Evolutionary conservation across 768 basidiomycete species (phyloP), one percentile per base, ranked within the genome.

Genomic region (Ramaria sp.): DNA sequence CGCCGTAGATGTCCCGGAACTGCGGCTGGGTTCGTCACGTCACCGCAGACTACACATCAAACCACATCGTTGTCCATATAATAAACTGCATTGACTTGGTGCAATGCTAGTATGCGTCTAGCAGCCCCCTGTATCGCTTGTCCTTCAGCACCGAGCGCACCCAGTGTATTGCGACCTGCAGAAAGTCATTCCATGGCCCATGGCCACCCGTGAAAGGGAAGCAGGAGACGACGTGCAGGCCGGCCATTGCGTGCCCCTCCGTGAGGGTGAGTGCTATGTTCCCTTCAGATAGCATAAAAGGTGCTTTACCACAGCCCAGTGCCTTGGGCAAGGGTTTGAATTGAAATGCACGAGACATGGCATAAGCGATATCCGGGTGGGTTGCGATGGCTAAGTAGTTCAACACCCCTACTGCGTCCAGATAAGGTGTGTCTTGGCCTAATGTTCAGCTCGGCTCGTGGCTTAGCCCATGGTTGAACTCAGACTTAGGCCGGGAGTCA

Each of bases 21-120:
- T 72, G 72, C 10, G 89, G 88, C 3, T 70, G 62, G 60, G 75
- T 63, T 60, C 76, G 72, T n/a, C 78, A 81, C n/a, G 88, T 87
- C 51, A 84, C 78, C 1, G 84, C 81, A 7, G 86, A 88, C 52
- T 90, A 75, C 37, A 91, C 86, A 66, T 91, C 89, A 67, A 91
- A 89, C 89, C 89, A 91, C 55, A 91, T 82, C 15, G 86, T 81
- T 24, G 88, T 85, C 68, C 88, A 88, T 70, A 90, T 76, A 65
- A 91, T 83, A 69, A 90, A 90, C 38, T 70, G 78, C 67, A 72
- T 76, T 70, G 72, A 80, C 73, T 73, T 75, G 20, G 65, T 61
- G 62, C 78, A 81, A 15, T 60, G 56, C 34, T 71, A 58, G 12
- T 87, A 73, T 7, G 76, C 75, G 49, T 74, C 72, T 53, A 71